Evolutionary conservation across 176 grass and related monocot genomes (phyloP).

Genomic region (Eremochloa ophiuroides): DNA sequence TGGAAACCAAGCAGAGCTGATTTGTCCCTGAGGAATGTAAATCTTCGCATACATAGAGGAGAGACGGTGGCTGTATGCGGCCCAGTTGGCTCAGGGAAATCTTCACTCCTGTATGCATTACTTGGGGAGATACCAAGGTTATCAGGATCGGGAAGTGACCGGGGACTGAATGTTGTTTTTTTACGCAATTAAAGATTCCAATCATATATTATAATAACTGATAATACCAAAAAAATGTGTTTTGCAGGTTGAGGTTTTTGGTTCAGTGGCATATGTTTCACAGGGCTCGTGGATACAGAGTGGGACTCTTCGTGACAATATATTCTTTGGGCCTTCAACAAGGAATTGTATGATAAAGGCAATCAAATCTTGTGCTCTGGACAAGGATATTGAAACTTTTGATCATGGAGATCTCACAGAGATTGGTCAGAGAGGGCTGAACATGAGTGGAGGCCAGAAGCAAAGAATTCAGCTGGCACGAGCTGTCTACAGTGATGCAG

Average conservation of each 20-base stretch:
- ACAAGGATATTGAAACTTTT: conserved; percentile 83
- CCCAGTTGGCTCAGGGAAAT: conserved; percentile 84
- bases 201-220: background rate
- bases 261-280: conserved; percentile 78
- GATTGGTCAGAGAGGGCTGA: conserved; percentile 93
- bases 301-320: conserved; percentile 79
- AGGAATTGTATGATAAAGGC: conserved; percentile 65
- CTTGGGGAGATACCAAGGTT: conserved; percentile 83
- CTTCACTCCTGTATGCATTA: conserved; percentile 70
- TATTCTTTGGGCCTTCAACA: conserved; percentile 74
- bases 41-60: conserved; percentile 45
- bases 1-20: conserved; percentile 47
- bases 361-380: conserved; percentile 71
- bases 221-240: conserved; percentile 5
- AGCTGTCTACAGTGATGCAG: conserved; percentile 84
- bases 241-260: conserved; percentile 69
- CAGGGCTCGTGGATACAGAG: conserved; percentile 96
- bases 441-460: conserved; percentile 98
- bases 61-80: conserved; percentile 83
- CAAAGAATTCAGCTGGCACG: conserved; percentile 95
- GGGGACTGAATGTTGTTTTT: background rate
- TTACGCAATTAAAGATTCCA: background rate
- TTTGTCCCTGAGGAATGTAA: conserved; percentile 53
- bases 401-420: conserved; percentile 81
- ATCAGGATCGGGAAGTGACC: conserved; percentile 68